Base-by-base conservation (phyloP, 2,329 filamentous ascomycete genomes). In the Verticillium dahliae region DNA sequence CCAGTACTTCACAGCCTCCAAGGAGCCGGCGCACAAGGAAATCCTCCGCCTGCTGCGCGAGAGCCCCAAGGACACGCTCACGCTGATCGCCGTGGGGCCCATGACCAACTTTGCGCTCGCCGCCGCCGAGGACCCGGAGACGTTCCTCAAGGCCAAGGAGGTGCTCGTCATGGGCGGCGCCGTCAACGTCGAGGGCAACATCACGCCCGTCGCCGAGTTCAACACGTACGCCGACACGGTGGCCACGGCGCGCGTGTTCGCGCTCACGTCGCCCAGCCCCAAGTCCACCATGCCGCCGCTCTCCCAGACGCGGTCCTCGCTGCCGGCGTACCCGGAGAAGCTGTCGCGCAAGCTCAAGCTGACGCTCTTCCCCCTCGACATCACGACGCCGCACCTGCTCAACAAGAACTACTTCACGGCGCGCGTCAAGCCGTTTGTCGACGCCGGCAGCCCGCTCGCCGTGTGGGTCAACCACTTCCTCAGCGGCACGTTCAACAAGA, bases 121-220 rank as follows among this genome's bases (percentile, higher is more conserved):
- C 3, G 93, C 95, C 2, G 88, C 92, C 14, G 87, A 92, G 69
- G 94, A 98, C 67, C 89, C 93, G 0, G 91, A 94, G 74, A 89
- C 92, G 0, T 97, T 99, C 74, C 81, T 99, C 61, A 86, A 87
- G 54, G 91, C 88, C 57, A 96, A 96, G 74, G 92, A 98, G 75
- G 84, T 99, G 3, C 89, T 97, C 4, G 90, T 97, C 56, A 99
- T 99, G 95, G 95, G 94, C 62, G 95, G 95, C 63, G 88, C 91
- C 31, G 84, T 99, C 60, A 82, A 90, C 62, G 78, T 87, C 55
- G 83, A 87, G 58, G 95, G 95, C 67, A 99, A 99, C 74, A 87
- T 91, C 70, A 88, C 86, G 56, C 94, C 95, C 1, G 85, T 89
- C 13, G 92, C 91, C 65, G 95, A 99, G 74, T 99, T 99, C 84